Conservation (phyloP, 2,329 filamentous ascomycete genomes). For the Alternaria ventricosa region DNA sequence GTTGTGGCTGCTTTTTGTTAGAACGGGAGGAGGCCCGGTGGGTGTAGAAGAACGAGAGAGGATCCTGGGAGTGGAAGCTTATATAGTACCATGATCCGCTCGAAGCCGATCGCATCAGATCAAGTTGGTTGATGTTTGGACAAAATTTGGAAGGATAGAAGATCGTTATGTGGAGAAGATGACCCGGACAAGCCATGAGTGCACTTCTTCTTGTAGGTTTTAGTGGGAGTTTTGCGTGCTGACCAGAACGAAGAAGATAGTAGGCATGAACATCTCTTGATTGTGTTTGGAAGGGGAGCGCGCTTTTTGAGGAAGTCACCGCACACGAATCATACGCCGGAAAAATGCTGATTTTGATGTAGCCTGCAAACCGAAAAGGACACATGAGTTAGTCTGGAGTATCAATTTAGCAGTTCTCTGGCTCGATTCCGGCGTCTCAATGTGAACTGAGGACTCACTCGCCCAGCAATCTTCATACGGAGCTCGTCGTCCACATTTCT, state of each 20-base stretch:
- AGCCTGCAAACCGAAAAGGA: neutral
- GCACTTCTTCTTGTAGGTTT: no score
- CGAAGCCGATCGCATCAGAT: no score
- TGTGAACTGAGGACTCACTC: no score
- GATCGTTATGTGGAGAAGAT: fast-evolving
- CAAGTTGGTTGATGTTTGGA: fast-evolving
- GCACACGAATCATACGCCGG: neutral
- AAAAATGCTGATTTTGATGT: neutral
- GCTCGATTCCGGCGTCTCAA: neutral
- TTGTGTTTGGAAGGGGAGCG: neutral
- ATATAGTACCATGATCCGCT: no score
- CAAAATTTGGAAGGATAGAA: neutral
- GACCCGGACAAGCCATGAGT: neutral
- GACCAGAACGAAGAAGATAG: no score
- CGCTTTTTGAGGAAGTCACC: neutral
- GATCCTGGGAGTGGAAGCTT: no score
- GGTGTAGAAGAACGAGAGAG: no score
- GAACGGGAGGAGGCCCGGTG: no score
- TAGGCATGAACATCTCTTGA: no score
- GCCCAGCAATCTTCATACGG: neutral
- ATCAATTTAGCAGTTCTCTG: neutral
- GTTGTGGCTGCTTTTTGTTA: no score
- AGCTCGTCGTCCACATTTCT: neutral
- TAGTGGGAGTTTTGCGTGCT: no score
- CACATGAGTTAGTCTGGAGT: neutral